Evolutionary conservation across 257 asterid species (phyloP), one percentile per base, ranked within the genome.

Genomic region (Perilla frutescens): DNA sequence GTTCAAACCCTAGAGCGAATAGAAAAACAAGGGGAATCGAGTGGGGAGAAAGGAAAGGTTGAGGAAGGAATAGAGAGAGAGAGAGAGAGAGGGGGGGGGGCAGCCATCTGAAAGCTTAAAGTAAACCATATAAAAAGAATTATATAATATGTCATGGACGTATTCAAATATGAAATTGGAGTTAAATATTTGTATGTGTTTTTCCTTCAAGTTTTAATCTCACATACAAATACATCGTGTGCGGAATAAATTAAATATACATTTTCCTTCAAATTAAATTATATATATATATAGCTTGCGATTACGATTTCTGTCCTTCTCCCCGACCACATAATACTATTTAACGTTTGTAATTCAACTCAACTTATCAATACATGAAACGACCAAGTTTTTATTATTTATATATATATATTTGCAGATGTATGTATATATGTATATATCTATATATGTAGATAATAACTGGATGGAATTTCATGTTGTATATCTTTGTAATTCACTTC

Each of bases 1-100:
- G 81, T 72, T 77, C 49, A 76, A 85, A 76, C 87, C 90, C 87
- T 81, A 81, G 84, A 72, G 50, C 76, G 80, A 80, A 77, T 79
- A 82, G 76, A 80, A 80, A 65, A 82, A 70, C 70, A 67, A 63
- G 61, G 20, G 76, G 77, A 77, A 80, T 74, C 77, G 73, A 75
- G 77, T 80, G 77, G 72, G 71, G 84, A 78, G 85, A 78, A 75
- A 83, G 83, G 80, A 78, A 81, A 78, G 81, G 80, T 73, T 65
- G 81, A 32, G 39, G 82, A 72, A 70, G 73, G 71, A 77, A 47
- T 36, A 40, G n/a, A 59, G 81, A 79, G 86, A 79, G 77, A 69
- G 72, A 56, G 36, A 47, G 49, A 54, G 31, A 34, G 72, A 7
- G 40, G 7, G 61, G 8, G 1, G 11, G 13, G 13, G 41, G 70